Conservation (phyloP, 805 yeast species). For the Saturnispora galanensis region DNA sequence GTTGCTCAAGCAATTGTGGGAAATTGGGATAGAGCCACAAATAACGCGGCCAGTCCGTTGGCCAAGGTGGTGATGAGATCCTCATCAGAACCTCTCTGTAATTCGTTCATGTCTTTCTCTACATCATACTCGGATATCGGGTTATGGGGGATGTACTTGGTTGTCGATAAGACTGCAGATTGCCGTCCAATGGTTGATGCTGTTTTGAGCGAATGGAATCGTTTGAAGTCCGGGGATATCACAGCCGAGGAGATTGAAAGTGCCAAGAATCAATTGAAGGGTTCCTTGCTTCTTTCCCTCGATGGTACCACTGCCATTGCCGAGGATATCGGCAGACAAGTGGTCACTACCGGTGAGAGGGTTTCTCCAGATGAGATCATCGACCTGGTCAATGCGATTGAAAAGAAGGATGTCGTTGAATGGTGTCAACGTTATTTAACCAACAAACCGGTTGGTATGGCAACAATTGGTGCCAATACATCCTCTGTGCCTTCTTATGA, state of each 20-base stretch:
- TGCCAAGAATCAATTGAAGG: conserved; percentile 91
- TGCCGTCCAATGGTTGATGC: conserved; percentile 63
- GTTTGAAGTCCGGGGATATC: conserved; percentile 70
- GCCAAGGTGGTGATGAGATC: conserved; percentile 50
- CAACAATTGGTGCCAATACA: conserved; percentile 3
- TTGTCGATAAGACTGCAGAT: conserved; percentile 65
- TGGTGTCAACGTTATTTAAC: conserved; percentile 54
- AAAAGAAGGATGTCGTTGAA: conserved; percentile 65
- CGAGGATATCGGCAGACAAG: conserved; percentile 95
- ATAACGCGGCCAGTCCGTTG: conserved; percentile 72
- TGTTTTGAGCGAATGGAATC: conserved; percentile 78
- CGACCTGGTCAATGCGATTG: conserved; percentile 64
- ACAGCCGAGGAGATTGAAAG: conserved; percentile 82
- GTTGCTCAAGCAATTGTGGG: conserved; percentile 97
- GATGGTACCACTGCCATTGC: conserved; percentile 96
- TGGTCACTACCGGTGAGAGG: conserved; percentile 84
- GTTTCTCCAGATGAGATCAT: conserved; percentile 67
- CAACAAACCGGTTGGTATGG: conserved; percentile 37
- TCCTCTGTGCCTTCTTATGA: conserved; percentile 2
- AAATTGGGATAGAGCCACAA: conserved; percentile 91
- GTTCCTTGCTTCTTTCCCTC: conserved; percentile 75
- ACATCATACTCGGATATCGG: conserved; percentile 98
- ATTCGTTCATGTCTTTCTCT: conserved; percentile 92
- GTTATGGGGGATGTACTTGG: conserved; percentile 91
- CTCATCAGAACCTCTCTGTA: conserved; percentile 61